Percentiles rank a stretch among this genome's conserved stretches.
Evolutionary conservation across 805 yeast species (phyloP).

Genomic region (Brettanomyces sp.): DNA sequence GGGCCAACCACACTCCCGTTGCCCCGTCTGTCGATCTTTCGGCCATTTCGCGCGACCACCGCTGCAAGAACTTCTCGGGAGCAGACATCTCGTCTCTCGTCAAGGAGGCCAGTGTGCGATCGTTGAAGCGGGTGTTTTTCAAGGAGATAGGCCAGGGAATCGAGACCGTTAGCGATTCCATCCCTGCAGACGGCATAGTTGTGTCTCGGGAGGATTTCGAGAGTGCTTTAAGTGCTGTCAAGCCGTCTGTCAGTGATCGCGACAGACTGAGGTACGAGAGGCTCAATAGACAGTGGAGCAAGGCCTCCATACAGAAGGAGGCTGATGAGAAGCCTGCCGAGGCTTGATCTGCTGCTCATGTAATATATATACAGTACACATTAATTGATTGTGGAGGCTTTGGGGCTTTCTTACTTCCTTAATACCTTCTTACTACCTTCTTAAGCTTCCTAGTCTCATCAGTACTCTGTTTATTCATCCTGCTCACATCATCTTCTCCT

Average conservation of each 20-base stretch:
- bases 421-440: too few relatives aligned
- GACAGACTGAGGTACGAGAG: slow-evolving; percentile 73
- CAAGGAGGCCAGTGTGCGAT: slow-evolving; percentile 87
- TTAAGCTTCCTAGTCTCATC: too few relatives aligned
- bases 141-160: slow-evolving; percentile 38
- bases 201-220: slow-evolving; percentile 65
- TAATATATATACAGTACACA: too few relatives aligned
- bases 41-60: slow-evolving; percentile 58
- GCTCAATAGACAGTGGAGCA: slow-evolving; percentile 65
- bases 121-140: slow-evolving; percentile 70
- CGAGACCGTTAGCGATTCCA: slow-evolving; percentile 23
- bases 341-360: too few relatives aligned
- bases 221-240: slow-evolving; percentile 61
- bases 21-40: slow-evolving; percentile 50
- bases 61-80: slow-evolving; percentile 87
- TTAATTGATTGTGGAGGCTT: too few relatives aligned
- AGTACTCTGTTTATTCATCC: too few relatives aligned
- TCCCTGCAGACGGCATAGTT: slow-evolving; percentile 13
- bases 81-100: slow-evolving; percentile 91
- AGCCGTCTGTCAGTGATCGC: slow-evolving; percentile 83
- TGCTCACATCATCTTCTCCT: too few relatives aligned
- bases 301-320: slow-evolving; percentile 28
- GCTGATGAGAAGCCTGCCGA: too few relatives aligned
- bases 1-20: slow-evolving; percentile 69
- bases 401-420: too few relatives aligned